Evolutionary conservation across 2,329 filamentous ascomycete species (phyloP), one percentile per base, ranked within the genome.

Genomic region (Curvularia verruculosa): DNA sequence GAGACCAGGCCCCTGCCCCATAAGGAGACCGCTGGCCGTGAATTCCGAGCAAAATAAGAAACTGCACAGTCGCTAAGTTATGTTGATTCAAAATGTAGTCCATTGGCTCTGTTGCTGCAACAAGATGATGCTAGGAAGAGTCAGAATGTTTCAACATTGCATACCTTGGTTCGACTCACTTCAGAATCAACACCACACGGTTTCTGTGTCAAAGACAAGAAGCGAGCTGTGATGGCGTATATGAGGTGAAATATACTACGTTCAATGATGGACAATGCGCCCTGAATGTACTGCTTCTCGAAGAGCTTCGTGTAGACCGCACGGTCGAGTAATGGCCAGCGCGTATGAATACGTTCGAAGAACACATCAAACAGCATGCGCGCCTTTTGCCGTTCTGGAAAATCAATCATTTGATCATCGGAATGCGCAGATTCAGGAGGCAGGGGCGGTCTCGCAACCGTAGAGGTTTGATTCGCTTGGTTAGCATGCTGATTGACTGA

Each of bases 1-100:
- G 67, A 18, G 66, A 66, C 66, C 68, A 71, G 9, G 66, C 65
- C 2, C 67, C 68, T 19, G 67, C 68, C 19, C 67, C 66, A 39
- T 71, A 71, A 1, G 67, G 69, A 12, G 66, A 68, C 10, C 69
- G 52, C 43, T 71, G 67, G 2, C 69, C 67, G 13, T 70, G 66
- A 5, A 70, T 60, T 7, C 63, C 69, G 13, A 71, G 52, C 5
- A 71, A 45, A 3, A 68, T 64, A 5, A 71, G 58, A 18, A 68
- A 70, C 41, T 71, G 67, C 1, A 71, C 63, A 3, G 69, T 68
- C 0, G 60, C 61, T 23, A 66, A 61, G 23, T 66, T 65, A n/a
- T 71, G 68, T 24, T 65, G 64, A 37, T 62, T 63, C 29, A 70
- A 40, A 0, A 71, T 66, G 2, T 59, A 61, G 21, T 70, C 66